Evolutionary conservation across 163 green algal species (phyloP).

Genomic region (Scenedesmus sp.): DNA sequence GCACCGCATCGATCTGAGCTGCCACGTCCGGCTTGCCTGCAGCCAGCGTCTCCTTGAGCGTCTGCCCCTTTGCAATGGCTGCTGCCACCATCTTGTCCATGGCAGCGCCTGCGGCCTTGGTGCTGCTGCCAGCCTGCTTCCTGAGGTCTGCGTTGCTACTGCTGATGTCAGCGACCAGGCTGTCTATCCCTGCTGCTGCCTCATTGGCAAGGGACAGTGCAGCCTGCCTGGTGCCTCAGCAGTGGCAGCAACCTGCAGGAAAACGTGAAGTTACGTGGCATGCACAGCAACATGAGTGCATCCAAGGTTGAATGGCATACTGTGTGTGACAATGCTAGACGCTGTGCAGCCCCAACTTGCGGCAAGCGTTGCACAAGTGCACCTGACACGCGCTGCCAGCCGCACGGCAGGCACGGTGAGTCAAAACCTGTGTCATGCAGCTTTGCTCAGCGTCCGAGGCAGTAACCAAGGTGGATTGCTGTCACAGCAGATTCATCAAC

Average conservation of each 20-base stretch:
- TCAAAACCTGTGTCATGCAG: not conserved
- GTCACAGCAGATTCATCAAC: not conserved
- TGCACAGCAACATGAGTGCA: not conserved
- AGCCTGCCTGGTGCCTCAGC: constrained; percentile 24
- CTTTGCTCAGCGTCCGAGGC: no score
- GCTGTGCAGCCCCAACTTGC: not conserved
- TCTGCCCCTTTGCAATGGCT: constrained; percentile 27
- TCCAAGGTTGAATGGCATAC: not conserved
- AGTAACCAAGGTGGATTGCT: no score
- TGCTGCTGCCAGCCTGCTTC: not conserved
- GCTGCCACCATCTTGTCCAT: constrained; percentile 39
- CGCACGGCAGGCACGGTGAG: not conserved
- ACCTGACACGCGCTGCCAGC: not conserved
- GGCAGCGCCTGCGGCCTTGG: constrained; percentile 33
- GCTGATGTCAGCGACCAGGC: constrained; percentile 16
- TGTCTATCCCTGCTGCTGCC: constrained; percentile 20
- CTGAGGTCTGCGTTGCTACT: constrained; percentile 30
- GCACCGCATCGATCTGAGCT: constrained; percentile 38
- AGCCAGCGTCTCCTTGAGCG: constrained; percentile 38
- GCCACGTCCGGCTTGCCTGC: not conserved
- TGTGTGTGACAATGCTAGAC: not conserved
- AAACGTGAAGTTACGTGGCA: not conserved
- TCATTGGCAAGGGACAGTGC: constrained; percentile 25
- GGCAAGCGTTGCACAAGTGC: not conserved
- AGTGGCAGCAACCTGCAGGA: constrained; percentile 20